phyloP scores from a whole-genome alignment of 1,139 yeast genomes.

The Hyphopichia pseudoburtonii region DNA sequence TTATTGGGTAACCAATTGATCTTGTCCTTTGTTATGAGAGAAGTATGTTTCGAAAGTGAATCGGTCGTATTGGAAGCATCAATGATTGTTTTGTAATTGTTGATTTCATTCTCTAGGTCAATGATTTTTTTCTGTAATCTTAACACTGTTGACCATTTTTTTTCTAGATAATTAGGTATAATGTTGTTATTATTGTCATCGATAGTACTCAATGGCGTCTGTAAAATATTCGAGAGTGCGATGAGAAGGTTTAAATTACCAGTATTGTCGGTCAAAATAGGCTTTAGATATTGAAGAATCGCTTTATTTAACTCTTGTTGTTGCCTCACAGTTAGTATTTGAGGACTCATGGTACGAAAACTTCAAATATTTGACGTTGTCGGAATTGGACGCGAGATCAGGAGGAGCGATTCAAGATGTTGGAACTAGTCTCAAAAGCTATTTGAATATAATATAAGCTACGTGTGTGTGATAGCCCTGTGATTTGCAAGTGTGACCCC shows the following conservation, averaged over 20 bases:
- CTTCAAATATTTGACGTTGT: too few species aligned
- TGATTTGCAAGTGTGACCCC: too few species aligned
- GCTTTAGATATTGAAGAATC: constrained; percentile 52
- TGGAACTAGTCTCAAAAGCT: too few species aligned
- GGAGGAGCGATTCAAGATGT: too few species aligned
- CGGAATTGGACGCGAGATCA: too few species aligned
- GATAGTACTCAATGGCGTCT: constrained; percentile 11
- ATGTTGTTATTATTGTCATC: constrained; percentile 16
- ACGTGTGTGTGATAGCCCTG: too few species aligned
- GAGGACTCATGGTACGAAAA: constrained; percentile 10
- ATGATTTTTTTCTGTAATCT: constrained; percentile 74
- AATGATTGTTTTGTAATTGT: constrained; percentile 41
- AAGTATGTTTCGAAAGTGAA: constrained; percentile 2
- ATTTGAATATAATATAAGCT: too few species aligned
- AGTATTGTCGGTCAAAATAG: constrained; percentile 22
- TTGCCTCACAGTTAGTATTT: constrained; percentile 50
- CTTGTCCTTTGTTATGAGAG: constrained; percentile 29
- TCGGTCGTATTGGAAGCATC: constrained; percentile 27
- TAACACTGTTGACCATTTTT: constrained; percentile 87
- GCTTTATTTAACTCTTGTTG: constrained; percentile 55
- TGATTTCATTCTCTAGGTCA: constrained; percentile 51
- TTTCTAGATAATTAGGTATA: constrained; percentile 61
- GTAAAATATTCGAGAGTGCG: constrained; percentile 14
- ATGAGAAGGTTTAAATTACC: constrained; percentile 10
- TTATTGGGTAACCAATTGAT: constrained; percentile 70